Conservation (phyloP, 805 yeast genomes). For the Saccharomycopsis amapae region DNA sequence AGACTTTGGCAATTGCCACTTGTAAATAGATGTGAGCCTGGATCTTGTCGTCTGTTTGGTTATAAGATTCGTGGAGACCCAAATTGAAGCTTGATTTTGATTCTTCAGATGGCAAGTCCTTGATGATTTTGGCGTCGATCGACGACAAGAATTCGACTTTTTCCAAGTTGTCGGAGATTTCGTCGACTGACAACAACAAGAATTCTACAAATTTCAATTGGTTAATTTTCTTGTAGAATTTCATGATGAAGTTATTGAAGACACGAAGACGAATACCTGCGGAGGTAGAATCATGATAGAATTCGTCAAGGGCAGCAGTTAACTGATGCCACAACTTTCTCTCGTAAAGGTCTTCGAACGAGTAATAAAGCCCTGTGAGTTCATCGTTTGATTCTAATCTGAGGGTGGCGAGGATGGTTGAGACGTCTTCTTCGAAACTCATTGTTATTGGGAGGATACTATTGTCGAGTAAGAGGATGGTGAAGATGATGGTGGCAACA, state of each 20-base stretch:
- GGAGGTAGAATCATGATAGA: slow-evolving; percentile 52
- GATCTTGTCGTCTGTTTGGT: slow-evolving; percentile 17
- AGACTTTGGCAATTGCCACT: slow-evolving; percentile 69
- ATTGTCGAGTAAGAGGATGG: too few species aligned
- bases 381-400: slow-evolving; percentile 19
- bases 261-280: slow-evolving; percentile 53
- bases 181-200: slow-evolving; percentile 47
- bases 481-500: neutral
- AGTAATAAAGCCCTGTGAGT: slow-evolving; percentile 16
- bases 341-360: slow-evolving; percentile 76
- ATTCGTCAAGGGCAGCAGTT: slow-evolving; percentile 54
- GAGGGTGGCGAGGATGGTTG: slow-evolving; percentile 15
- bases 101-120: slow-evolving; percentile 27
- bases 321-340: slow-evolving; percentile 94
- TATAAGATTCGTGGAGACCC: slow-evolving; percentile 18
- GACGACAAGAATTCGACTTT: slow-evolving; percentile 42
- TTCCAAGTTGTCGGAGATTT: slow-evolving; percentile 37
- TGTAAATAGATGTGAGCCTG: slow-evolving; percentile 24
- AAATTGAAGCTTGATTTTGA: slow-evolving; percentile 23
- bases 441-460: too few species aligned
- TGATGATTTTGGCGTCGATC: slow-evolving; percentile 40
- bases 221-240: slow-evolving; percentile 65
- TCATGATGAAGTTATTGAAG: slow-evolving; percentile 61
- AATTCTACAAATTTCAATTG: slow-evolving; percentile 74
- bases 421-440: slow-evolving; percentile 17